Evolutionary conservation across 2,329 filamentous ascomycete species (phyloP), one percentile per base, ranked within the genome.

Genomic region (Trichocomaceae sp.): DNA sequence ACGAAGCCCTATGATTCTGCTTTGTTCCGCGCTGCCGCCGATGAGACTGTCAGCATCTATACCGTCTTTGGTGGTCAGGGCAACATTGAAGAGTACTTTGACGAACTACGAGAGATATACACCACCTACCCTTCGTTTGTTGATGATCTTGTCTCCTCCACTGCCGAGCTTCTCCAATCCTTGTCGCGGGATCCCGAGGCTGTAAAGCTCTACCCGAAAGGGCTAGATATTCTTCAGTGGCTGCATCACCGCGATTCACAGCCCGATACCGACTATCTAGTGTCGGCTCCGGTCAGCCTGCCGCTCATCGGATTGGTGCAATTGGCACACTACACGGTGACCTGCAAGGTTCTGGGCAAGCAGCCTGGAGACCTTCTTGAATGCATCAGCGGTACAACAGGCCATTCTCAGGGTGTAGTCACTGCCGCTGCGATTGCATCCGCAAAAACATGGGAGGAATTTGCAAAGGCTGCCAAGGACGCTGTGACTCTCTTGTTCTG

Each of bases 61-160:
- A 91, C 86, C 61, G 90, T 99, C 59, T 96, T 97, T 63, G 93
- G 93, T 57, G 93, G 93, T 6, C 93, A 99, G 72, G 93, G 93
- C 64, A 99, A 99, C 73, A 97, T 99, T 60, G 92, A 99, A 74
- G 95, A 99, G 75, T 99, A 99, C 75, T 99, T 99, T 66, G 92
- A 99, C 63, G 93, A 99, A 77, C 82, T 99, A 59, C 85, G 93
- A 55, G 87, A 95, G 71, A 83, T 97, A 56, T 92, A 92, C 77
- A 84, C 80, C 64, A 96, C 91, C 57, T 99, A 99, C 75, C 86
- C 88, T 12, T 87, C 87, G 26, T 95, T 99, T 62, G 84, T 96
- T 5, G 87, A 89, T 62, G 90, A 95, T 61, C 84, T 97, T 60
- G 82, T 99, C 66, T 80, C 81, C 26, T 82, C 84, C 22, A 86